phyloP scores from a whole-genome alignment of 768 basidiomycete genomes.

The Psilocybe subaeruginosa region DNA sequence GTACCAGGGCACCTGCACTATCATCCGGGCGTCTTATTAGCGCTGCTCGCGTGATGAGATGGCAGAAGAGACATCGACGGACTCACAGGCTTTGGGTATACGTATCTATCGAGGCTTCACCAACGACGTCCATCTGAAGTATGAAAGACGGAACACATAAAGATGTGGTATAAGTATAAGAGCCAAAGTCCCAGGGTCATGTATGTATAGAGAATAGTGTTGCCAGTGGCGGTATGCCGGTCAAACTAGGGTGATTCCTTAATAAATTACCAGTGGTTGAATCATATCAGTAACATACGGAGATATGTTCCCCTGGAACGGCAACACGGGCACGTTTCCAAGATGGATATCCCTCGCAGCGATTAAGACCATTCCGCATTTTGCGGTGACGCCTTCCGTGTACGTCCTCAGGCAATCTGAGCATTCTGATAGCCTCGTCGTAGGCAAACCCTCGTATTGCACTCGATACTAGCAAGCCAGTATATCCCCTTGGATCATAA shows the following conservation, averaged over 20 bases:
- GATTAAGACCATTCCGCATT: too few species aligned
- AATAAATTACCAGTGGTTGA: not conserved
- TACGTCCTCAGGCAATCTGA: too few species aligned
- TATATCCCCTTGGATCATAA: too few species aligned
- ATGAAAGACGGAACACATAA: not conserved
- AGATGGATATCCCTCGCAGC: too few species aligned
- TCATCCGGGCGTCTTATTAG: not conserved
- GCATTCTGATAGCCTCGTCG: too few species aligned
- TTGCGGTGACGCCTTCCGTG: too few species aligned
- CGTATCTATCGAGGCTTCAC: not conserved
- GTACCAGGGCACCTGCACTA: conserved; percentile 27
- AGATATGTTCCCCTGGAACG: conserved; percentile 4
- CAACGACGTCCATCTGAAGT: not conserved
- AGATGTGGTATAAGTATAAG: conserved; percentile 2
- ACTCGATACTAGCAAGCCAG: too few species aligned
- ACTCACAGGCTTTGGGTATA: conserved; percentile 16
- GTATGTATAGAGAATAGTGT: too few species aligned
- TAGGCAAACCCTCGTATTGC: too few species aligned
- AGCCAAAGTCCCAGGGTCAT: not conserved
- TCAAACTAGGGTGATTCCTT: too few species aligned
- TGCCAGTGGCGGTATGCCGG: too few species aligned
- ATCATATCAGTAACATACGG: conserved; percentile 5
- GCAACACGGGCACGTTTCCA: not conserved
- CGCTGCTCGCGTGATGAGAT: not conserved
- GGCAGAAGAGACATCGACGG: not conserved